These are phyloP conservation scores for Leccinum obscurum DNA, from an alignment of 768 basidiomycete genomes.

Conservation along the genomic window DNA sequence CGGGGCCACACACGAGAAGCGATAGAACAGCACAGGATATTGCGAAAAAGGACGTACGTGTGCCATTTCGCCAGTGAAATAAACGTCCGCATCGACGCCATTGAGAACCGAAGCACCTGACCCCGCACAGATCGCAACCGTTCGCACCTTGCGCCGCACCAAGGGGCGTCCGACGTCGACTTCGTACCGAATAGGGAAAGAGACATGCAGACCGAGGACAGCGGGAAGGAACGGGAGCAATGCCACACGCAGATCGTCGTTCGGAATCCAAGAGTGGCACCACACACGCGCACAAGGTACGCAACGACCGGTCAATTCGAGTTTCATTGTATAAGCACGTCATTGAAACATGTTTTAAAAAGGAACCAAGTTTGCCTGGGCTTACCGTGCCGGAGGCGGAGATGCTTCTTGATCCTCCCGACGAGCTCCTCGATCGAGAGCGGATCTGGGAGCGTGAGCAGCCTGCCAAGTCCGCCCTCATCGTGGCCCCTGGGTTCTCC, in stretches of 20 bases:
- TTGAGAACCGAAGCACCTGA: slow-evolving; percentile 78
- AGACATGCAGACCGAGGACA: slow-evolving; percentile 1
- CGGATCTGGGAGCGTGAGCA: slow-evolving; percentile 61
- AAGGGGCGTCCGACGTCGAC: slow-evolving; percentile 67
- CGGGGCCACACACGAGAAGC: slow-evolving; percentile 4
- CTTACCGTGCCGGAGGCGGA: slow-evolving; percentile 59
- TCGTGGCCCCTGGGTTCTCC: slow-evolving; percentile 39
- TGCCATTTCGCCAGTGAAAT: slow-evolving; percentile 90
- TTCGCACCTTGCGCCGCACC: slow-evolving; percentile 40
- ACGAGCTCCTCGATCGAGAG: slow-evolving; percentile 62
- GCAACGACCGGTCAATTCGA: background rate
- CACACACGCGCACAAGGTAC: background rate
- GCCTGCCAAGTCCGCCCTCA: slow-evolving; percentile 66
- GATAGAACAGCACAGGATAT: slow-evolving; percentile 12
- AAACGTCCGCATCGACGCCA: slow-evolving; percentile 77
- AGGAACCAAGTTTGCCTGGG: slow-evolving; percentile 11
- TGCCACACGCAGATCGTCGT: slow-evolving; percentile 20
- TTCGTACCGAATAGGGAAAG: slow-evolving; percentile 27
- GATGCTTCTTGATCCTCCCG: slow-evolving; percentile 65
- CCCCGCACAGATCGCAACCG: slow-evolving; percentile 90
- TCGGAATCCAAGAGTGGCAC: slow-evolving; percentile 11
- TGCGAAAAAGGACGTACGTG: slow-evolving; percentile 58
- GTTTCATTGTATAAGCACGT: slow-evolving; percentile 5
- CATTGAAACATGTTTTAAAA: slow-evolving; percentile 11
- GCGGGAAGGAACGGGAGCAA: slow-evolving; percentile 21